Conservation (phyloP, 2,329 filamentous ascomycete species). For the Endocalyx cinctus region DNA sequence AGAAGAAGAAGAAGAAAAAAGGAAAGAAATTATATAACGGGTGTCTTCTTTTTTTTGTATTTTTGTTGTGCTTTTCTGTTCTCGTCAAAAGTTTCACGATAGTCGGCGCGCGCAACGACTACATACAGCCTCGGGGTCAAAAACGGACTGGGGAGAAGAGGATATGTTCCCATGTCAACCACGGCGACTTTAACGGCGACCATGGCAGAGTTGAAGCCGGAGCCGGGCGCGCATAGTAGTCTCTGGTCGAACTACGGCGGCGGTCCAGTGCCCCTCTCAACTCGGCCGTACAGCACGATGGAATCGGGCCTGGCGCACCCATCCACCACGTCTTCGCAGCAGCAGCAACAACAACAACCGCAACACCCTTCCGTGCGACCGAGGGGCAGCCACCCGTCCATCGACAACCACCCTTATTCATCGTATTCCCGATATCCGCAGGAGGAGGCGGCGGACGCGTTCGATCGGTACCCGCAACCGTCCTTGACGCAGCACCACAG, state of each 20-base stretch:
- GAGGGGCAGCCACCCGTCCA: constrained; percentile 42
- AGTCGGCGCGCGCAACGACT: no score
- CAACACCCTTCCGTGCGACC: constrained; percentile 43
- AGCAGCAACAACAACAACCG: background rate
- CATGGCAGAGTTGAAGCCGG: constrained; percentile 60
- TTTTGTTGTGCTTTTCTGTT: no score
- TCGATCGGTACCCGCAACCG: constrained; percentile 48
- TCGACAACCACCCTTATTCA: constrained; percentile 51
- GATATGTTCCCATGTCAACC: constrained; percentile 58
- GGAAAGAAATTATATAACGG: constrained; percentile 4
- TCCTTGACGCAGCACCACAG: constrained; percentile 46
- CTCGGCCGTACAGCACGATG: constrained; percentile 46
- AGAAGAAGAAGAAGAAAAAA: constrained; percentile 2
- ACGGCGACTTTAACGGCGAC: constrained; percentile 55
- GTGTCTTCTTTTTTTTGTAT: no score
- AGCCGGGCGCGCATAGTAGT: constrained; percentile 51
- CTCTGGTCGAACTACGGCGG: constrained; percentile 55
- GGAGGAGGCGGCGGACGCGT: constrained; percentile 48
- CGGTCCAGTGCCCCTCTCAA: constrained; percentile 48
- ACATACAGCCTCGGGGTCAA: no score
- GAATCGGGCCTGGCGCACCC: constrained; percentile 44
- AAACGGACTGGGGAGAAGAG: constrained; percentile 19
- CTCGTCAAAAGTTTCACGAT: no score
- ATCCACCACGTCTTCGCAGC: constrained; percentile 39
- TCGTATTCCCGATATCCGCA: constrained; percentile 51